Evolutionary conservation across 2,329 filamentous ascomycete genomes (phyloP), one percentile per base, ranked within the genome.

Genomic region (Aspergillus pseudonomiae): DNA sequence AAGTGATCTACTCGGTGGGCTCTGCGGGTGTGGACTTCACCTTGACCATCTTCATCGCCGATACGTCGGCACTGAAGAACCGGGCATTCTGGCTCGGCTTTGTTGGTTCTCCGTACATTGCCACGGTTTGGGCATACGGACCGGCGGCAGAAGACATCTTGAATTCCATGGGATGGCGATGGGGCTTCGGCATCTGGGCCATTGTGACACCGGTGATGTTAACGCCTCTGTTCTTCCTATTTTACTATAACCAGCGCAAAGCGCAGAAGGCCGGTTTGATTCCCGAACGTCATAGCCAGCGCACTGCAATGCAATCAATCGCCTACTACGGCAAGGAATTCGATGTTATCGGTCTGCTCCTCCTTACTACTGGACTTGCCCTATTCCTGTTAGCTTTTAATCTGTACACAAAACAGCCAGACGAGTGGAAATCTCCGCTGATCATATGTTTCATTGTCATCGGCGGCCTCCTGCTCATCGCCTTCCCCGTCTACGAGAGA

Each of bases 381-480:
- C 76, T 91, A 3, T 86, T 91, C 74, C 81, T 91, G 3, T 81
- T 92, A 16, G 86, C 89, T 0, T 89, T 91, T 75, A 86, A 79
- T 56, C 80, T 91, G 21, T 75, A 79, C 58, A 63, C 71, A 77
- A 66, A 73, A 4, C 59, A 61, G 32, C 53, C 53, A 1, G 53
- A 52, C 16, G 53, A 32, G 26, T 61, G 59, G 53, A 43, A 45
- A 14, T 57, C 59, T 28, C 59, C 59, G 24, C 32, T 61, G 21
- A 61, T 61, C 43, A 57, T 61, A 26, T 57, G 59, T 32, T 80
- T 79, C 19, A 75, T 81, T 19, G 70, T 79, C 12, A 81, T 86
- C 64, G 81, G 86, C 61, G 76, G 72, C 39, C 81, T 87, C 73
- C 67, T 36, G 12, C 78, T 88, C 3, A 68, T 89, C 34, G 88